Base-by-base conservation (phyloP, 495 filamentous ascomycete species). In the Hapsidospora chrysogenum region DNA sequence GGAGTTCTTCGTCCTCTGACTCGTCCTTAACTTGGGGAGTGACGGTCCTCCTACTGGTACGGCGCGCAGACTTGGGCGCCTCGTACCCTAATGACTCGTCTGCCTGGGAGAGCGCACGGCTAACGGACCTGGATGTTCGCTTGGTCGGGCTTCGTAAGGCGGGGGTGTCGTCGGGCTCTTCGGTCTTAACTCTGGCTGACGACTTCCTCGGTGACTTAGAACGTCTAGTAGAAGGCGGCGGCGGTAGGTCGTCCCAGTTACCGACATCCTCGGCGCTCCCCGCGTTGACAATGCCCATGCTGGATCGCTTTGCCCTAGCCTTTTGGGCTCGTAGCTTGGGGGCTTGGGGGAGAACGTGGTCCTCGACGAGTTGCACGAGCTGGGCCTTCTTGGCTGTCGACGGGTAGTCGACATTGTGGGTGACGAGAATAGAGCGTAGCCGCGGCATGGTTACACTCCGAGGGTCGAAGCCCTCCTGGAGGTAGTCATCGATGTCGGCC, bases 391-490 rank as follows among this genome's bases (percentile, higher is more conserved):
- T 96, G 22, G 33, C 85, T 71, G 52, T 56, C 6, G 83, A 72
- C 1, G 85, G 76, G 55, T 94, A 96, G 9, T 73, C 46, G 39
- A 95, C 62, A 50, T 83, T 77, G 57, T 97, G 78, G 36, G 72
- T 76, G 42, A 96, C 76, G 20, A 97, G 74, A 41, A 95, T 87
- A 15, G 78, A 80, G 30, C 89, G 80, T 37, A 97, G 68, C 23
- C 76, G 75, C 27, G 87, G 82, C 18, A 94, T 72, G 4, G 83
- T 96, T 36, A 95, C 66, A 35, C 71, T 73, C 40, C 62, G 60
- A 17, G 92, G 78, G 48, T 96, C 85, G 54, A 93, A 95, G 42
- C 69, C 80, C 14, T 78, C 59, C 37, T 81, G 69, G 23, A 96
- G 70, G 51, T 95, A 97, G 37, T 86, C 78, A 33, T 85, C 82